phyloP scores from a whole-genome alignment of 202 grass and related monocot species.

The Brachypodium distachyon region DNA sequence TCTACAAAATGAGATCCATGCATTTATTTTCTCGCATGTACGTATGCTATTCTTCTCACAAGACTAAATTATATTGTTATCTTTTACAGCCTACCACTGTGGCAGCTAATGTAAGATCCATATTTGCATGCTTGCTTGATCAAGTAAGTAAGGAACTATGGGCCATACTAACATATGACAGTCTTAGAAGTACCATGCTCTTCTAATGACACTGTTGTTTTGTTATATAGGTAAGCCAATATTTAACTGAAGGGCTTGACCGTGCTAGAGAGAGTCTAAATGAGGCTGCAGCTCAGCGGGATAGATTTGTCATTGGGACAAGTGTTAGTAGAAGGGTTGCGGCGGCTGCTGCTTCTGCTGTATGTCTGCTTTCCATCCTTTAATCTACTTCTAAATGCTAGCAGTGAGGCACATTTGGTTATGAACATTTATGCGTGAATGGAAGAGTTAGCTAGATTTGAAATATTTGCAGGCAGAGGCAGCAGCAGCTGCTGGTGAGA shows the following conservation, averaged over 20 bases:
- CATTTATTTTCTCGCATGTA: background rate
- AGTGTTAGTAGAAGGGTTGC: constrained; percentile 96
- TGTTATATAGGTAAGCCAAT: constrained; percentile 69
- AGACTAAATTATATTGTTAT: constrained; percentile 15
- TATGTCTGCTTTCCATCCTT: constrained; percentile 29
- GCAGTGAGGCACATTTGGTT: background rate
- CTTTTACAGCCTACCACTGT: constrained; percentile 69
- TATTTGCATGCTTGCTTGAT: constrained; percentile 92
- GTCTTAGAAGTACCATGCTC: constrained; percentile 5
- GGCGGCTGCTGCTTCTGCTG: constrained; percentile 75
- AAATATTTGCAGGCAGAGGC: constrained; percentile 73
- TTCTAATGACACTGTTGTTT: constrained; percentile 22
- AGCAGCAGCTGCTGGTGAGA: constrained; percentile 80
- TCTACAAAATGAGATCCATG: background rate
- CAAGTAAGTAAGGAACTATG: constrained; percentile 67
- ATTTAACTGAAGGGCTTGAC: constrained; percentile 94
- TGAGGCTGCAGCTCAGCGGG: constrained; percentile 68
- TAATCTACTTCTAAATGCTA: constrained; percentile 11
- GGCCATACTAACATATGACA: background rate
- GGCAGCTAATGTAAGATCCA: constrained; percentile 69
- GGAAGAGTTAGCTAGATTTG: constrained; percentile 4
- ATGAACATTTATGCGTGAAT: background rate
- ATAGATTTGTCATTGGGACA: constrained; percentile 77
- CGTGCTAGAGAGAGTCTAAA: constrained; percentile 90
- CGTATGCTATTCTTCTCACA: background rate